These are phyloP conservation scores for Calocybe indica DNA, from an alignment of 768 basidiomycete species.

Conservation along the genomic window DNA sequence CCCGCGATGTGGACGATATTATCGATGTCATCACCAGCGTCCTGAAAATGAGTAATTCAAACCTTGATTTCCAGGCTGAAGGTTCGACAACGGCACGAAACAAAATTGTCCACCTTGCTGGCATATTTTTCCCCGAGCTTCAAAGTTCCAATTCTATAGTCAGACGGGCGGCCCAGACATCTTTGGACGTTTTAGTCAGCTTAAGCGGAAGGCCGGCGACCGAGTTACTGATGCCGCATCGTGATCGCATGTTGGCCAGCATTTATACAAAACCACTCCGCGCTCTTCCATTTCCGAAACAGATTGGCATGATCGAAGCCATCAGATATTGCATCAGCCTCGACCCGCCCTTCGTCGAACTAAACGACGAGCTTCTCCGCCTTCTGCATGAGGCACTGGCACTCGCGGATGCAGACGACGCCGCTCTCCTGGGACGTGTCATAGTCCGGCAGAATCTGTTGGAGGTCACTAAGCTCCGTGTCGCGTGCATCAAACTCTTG, in stretches of 20 bases:
- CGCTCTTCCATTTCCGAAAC: conserved; percentile 89
- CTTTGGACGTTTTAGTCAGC: conserved; percentile 72
- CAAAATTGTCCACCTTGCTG: conserved; percentile 63
- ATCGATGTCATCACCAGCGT: conserved; percentile 69
- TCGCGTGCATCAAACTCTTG: conserved; percentile 88
- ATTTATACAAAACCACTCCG: conserved; percentile 97
- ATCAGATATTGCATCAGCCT: conserved; percentile 90
- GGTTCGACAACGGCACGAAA: conserved; percentile 36
- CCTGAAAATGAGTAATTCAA: conserved; percentile 52
- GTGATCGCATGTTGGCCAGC: conserved; percentile 80
- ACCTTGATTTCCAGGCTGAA: conserved; percentile 41
- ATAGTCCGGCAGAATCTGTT: conserved; percentile 70
- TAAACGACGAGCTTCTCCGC: conserved; percentile 88
- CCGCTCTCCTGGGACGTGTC: conserved; percentile 70
- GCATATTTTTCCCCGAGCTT: conserved; percentile 84
- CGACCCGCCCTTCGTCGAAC: conserved; percentile 83
- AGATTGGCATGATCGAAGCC: conserved; percentile 97
- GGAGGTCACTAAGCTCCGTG: conserved; percentile 85
- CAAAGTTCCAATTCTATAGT: conserved; percentile 83
- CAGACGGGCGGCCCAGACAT: conserved; percentile 76
- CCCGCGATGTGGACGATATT: conserved; percentile 75
- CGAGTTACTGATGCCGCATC: conserved; percentile 79
- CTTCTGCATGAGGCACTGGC: conserved; percentile 92
- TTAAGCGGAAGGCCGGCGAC: conserved; percentile 64
- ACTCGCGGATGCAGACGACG: conserved; percentile 92